Conservation (phyloP, 805 yeast species). For the Metschnikowia matae region DNA sequence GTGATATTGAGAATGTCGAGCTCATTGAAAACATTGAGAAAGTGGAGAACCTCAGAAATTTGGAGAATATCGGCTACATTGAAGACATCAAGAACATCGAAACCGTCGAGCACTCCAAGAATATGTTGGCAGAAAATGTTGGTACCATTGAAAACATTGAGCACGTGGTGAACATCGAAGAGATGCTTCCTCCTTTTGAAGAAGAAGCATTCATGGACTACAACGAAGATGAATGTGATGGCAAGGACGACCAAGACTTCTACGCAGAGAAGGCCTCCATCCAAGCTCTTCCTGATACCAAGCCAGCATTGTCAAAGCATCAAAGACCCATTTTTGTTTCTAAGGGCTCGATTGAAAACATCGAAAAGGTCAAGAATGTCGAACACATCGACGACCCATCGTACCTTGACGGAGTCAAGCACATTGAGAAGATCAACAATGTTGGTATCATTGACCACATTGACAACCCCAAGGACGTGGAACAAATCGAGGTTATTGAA, state of each 20-base stretch:
- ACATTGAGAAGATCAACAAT: slow-evolving; percentile 2
- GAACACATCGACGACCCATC: neutral
- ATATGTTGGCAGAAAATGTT: neutral
- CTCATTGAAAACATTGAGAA: slow-evolving; percentile 1
- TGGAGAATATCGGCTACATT: slow-evolving; percentile 2
- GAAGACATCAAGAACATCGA: slow-evolving; percentile 4
- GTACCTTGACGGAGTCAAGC: neutral
- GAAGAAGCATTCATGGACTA: slow-evolving; percentile 1
- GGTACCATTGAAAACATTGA: slow-evolving; percentile 2
- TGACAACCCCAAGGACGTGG: neutral
- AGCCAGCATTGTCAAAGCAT: neutral
- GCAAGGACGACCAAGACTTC: neutral
- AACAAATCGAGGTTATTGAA: neutral
- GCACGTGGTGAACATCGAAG: neutral
- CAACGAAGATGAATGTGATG: neutral
- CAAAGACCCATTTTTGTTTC: neutral
- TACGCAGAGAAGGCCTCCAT: neutral
- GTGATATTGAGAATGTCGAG: slow-evolving; percentile 1
- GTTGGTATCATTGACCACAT: neutral
- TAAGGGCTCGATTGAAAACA: neutral
- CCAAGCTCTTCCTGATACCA: neutral
- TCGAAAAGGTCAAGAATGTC: slow-evolving; percentile 2
- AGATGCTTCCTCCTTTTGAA: neutral
- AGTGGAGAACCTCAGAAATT: neutral
- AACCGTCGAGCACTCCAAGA: slow-evolving; percentile 2